phyloP scores from a whole-genome alignment of 1,284 basidiomycete genomes.

The Cryptococcus sp. region DNA sequence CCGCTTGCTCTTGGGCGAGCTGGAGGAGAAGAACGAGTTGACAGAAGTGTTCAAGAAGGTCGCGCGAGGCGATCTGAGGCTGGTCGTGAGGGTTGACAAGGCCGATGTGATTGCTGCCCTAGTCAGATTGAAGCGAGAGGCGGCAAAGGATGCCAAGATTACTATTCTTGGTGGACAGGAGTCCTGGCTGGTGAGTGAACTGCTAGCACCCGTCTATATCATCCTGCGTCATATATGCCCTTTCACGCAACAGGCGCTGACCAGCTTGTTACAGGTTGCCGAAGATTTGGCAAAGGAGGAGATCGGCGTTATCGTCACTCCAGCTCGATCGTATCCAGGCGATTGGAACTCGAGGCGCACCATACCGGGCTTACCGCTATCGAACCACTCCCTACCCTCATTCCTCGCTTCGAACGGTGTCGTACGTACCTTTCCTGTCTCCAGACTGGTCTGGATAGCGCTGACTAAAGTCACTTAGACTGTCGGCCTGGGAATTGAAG shows the following conservation, averaged over 20 bases:
- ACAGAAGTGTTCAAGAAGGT: slow-evolving; percentile 63
- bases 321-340: slow-evolving; percentile 64
- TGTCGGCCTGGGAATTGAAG: slow-evolving; percentile 69
- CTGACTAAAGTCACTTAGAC: slow-evolving; percentile 38
- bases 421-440: slow-evolving; percentile 17
- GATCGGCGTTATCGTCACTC: slow-evolving; percentile 72
- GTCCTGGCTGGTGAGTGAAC: slow-evolving; percentile 55
- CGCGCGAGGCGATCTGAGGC: slow-evolving; percentile 62
- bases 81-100: slow-evolving; percentile 69
- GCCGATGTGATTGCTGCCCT: slow-evolving; percentile 76
- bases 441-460: not conserved
- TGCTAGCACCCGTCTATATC: not conserved
- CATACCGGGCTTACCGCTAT: slow-evolving; percentile 73
- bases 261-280: slow-evolving; percentile 58
- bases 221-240: not conserved
- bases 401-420: slow-evolving; percentile 68
- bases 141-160: slow-evolving; percentile 58
- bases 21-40: slow-evolving; percentile 53
- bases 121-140: slow-evolving; percentile 69
- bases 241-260: not conserved
- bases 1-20: slow-evolving; percentile 62
- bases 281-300: slow-evolving; percentile 67
- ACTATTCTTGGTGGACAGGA: slow-evolving; percentile 73
- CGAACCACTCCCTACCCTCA: slow-evolving; percentile 65
- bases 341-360: slow-evolving; percentile 71